Evolutionary conservation across 148 eudicot genomes (phyloP).

Genomic region (Cornus suecica): DNA sequence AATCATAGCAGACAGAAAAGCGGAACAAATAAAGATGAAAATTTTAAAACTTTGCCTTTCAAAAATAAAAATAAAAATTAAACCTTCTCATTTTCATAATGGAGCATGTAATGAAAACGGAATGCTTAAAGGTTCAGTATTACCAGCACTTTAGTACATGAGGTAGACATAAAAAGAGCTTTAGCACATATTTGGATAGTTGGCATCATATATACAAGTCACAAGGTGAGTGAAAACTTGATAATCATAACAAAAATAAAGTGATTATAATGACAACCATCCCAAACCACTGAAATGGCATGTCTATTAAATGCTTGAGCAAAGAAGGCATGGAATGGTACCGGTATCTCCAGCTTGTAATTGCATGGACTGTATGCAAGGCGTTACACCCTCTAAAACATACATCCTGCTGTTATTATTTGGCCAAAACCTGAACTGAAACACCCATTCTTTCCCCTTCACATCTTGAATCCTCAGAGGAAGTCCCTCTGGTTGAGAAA

Average conservation of each 20-base stretch:
- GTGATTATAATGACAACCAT: not conserved
- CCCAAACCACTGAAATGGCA: not conserved
- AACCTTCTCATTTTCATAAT: not conserved
- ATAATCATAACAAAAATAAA: slow-evolving; percentile 1
- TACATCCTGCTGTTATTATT: slow-evolving; percentile 99
- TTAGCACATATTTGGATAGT: not conserved
- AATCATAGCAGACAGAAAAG: not conserved
- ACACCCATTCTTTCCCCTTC: slow-evolving; percentile 95
- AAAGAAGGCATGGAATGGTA: slow-evolving; percentile 19
- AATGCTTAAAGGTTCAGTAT: not conserved
- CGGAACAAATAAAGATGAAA: not conserved
- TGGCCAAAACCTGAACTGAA: slow-evolving; percentile 99
- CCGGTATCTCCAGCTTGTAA: slow-evolving; percentile 99
- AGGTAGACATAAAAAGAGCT: not conserved
- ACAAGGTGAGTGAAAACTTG: not conserved
- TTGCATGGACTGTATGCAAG: slow-evolving; percentile 98
- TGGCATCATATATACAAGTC: not conserved
- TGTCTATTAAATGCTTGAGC: not conserved
- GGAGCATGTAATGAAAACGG: not conserved
- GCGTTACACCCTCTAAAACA: slow-evolving; percentile 97
- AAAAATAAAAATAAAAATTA: not conserved
- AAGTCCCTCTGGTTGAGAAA: slow-evolving; percentile 94
- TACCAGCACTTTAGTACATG: slow-evolving; percentile 1
- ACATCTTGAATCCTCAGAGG: slow-evolving; percentile 93
- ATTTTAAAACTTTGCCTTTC: no score